These are phyloP conservation scores for Beauveria rudraprayagi DNA, from an alignment of 2,329 filamentous ascomycete species.

Conservation along the genomic window DNA sequence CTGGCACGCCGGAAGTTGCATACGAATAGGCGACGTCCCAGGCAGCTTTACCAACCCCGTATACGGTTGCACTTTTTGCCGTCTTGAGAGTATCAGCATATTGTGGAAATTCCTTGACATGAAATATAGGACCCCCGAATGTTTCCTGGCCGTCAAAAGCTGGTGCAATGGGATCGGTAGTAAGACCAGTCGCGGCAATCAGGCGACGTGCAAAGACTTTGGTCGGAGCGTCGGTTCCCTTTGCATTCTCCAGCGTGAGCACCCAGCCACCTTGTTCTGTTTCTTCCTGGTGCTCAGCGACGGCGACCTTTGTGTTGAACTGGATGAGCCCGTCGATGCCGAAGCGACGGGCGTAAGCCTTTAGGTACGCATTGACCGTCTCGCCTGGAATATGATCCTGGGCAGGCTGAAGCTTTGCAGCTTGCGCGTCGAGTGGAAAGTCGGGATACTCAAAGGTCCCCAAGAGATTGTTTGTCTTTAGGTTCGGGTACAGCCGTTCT, in stretches of 20 bases:
- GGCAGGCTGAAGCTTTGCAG: conserved; percentile 37
- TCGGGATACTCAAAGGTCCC: conserved; percentile 68
- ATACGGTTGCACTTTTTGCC: conserved; percentile 41
- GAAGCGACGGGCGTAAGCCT: conserved; percentile 35
- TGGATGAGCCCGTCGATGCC: conserved; percentile 33
- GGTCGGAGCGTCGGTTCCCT: conserved; percentile 1
- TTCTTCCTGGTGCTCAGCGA: conserved; percentile 31
- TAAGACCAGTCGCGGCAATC: conserved; percentile 48
- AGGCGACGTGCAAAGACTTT: conserved; percentile 37
- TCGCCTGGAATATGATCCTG: conserved; percentile 39
- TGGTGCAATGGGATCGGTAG: conserved; percentile 39
- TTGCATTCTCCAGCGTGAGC: conserved; percentile 23
- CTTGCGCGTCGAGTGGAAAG: conserved; percentile 57
- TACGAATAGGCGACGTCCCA: conserved; percentile 59
- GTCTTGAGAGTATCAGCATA: conserved; percentile 32
- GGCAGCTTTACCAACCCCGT: conserved; percentile 57
- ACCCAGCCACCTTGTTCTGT: conserved; percentile 33
- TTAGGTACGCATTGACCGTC: conserved; percentile 40
- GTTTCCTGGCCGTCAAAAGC: conserved; percentile 36
- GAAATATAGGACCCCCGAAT: conserved; percentile 41
- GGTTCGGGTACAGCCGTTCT: conserved; percentile 56
- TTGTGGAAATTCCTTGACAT: conserved; percentile 37
- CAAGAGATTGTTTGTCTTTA: conserved; percentile 67
- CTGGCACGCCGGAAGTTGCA: conserved; percentile 44
- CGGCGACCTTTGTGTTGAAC: conserved; percentile 29